Percentiles rank a stretch among this genome's conserved stretches.
These are phyloP conservation scores for Aaosphaeria arxii DNA, from an alignment of 2,329 filamentous ascomycete species.

Conservation along the genomic window DNA sequence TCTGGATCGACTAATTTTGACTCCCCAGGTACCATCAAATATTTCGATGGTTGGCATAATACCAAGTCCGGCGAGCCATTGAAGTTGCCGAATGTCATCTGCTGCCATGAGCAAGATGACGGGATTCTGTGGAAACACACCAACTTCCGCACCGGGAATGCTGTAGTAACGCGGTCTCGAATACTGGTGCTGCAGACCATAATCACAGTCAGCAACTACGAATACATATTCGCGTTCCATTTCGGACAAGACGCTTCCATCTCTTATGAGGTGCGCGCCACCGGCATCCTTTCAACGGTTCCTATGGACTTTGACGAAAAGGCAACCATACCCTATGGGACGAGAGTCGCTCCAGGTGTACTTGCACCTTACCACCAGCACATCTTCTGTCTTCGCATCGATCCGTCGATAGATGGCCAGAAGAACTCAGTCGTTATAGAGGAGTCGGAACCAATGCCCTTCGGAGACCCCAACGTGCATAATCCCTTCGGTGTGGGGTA, in stretches of 20 bases:
- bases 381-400: conserved; percentile 7
- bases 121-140: conserved; percentile 17
- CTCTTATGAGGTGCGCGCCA: conserved; percentile 12
- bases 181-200: conserved; percentile 1
- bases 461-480: conserved; percentile 3
- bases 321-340: conserved; percentile 8
- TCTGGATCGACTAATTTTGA: background rate
- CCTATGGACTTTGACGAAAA: conserved; percentile 13
- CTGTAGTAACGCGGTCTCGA: conserved; percentile 8
- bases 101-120: conserved; percentile 59
- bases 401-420: conserved; percentile 8
- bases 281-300: conserved; percentile 12
- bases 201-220: conserved; percentile 10
- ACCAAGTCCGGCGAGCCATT: conserved; percentile 34
- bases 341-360: conserved; percentile 10
- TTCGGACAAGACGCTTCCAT: conserved; percentile 13
- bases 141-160: conserved; percentile 13
- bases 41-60: conserved; percentile 41
- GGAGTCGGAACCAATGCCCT: conserved; percentile 18
- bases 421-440: conserved; percentile 31
- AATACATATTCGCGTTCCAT: conserved; percentile 12
- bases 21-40: conserved; percentile 32
- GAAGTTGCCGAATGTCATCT: conserved; percentile 42
- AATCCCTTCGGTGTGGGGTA: conserved; percentile 23
- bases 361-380: conserved; percentile 15